Conservation (phyloP, 805 yeast genomes). For the Kluyveromyces siamensis region DNA sequence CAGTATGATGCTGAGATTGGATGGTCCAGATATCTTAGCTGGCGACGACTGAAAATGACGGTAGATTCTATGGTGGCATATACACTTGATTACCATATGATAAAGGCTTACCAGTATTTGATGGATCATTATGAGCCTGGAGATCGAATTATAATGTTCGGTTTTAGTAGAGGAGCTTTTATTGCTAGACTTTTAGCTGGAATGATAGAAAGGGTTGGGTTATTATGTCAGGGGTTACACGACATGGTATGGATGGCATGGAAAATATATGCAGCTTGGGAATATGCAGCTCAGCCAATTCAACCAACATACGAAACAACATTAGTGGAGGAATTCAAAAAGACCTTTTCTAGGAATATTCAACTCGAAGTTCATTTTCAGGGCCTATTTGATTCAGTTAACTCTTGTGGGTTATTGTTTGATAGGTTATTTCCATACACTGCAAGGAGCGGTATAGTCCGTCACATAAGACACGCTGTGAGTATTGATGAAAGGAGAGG, state of each 20-base stretch:
- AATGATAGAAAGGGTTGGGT: constrained; percentile 57
- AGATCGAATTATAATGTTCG: constrained; percentile 48
- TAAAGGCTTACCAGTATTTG: constrained; percentile 46
- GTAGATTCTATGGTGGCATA: constrained; percentile 44
- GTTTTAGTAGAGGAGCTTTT: constrained; percentile 59
- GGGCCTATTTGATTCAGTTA: constrained; percentile 65
- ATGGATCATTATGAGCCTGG: constrained; percentile 40
- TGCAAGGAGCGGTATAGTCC: constrained; percentile 40
- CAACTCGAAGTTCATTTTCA: constrained; percentile 42
- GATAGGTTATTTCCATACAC: constrained; percentile 54
- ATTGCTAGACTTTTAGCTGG: constrained; percentile 57
- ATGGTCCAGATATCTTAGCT: constrained; percentile 10
- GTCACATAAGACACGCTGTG: constrained; percentile 58
- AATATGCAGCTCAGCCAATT: constrained; percentile 47
- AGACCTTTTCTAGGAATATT: constrained; percentile 40
- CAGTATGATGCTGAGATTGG: constrained; percentile 29
- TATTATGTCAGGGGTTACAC: constrained; percentile 46
- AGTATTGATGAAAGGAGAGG: constrained; percentile 60
- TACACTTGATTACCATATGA: constrained; percentile 46
- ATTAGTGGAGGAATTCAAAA: constrained; percentile 43
- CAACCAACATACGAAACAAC: constrained; percentile 35
- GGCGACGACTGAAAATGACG: constrained; percentile 14
- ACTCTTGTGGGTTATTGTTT: constrained; percentile 52
- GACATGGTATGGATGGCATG: constrained; percentile 52
- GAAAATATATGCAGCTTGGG: constrained; percentile 54